Base-by-base conservation (phyloP, 306 rosid species). In the Rosa multiflora region DNA sequence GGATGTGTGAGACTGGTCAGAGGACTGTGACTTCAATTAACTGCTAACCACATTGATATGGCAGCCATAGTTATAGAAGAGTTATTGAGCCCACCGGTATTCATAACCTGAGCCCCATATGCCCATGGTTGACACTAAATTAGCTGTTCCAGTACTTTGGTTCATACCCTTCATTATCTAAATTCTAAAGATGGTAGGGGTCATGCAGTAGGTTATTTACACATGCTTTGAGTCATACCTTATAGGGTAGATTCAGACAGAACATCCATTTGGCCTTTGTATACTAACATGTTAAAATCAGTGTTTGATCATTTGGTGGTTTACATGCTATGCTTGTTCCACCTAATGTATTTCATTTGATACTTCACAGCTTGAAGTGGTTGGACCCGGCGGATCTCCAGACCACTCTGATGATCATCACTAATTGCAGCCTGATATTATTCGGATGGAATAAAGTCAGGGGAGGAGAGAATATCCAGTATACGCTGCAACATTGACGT, bases 381-480 rank as follows among this genome's bases (percentile, higher is more conserved):
- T 92, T 62, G 98, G 97, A 83, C 94, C 96, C 8, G 98, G 98
- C 29, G 98, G 97, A 86, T 85, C 98, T 20, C 98, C 98, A 13
- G 88, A 91, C 82, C 97, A 82, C 44, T 88, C 85, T 6, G 93
- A 90, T 67, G 90, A 90, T 46, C 98, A 88, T 81, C 96, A 90
- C 81, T 92, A 88, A 89, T 83, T 49, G 76, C 75, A 39, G 77
- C 56, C 72, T 26, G 64, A 76, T 63, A 73, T 78, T 85, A 85
- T 84, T 76, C 74, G 67, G 70, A 76, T 70, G 90, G 82, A 93
- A 89, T 88, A 88, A 91, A 82, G 72, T 83, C 81, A 70, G 76
- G 79, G 70, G 73, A 77, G 73, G 67, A 62, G 88, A 90, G 82
- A 82, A 72, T 82, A 74, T 83, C 79, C 82, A 83, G 91, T 83